Evolutionary conservation across 768 basidiomycete genomes (phyloP).

Genomic region (Hirschioporus abietinus): DNA sequence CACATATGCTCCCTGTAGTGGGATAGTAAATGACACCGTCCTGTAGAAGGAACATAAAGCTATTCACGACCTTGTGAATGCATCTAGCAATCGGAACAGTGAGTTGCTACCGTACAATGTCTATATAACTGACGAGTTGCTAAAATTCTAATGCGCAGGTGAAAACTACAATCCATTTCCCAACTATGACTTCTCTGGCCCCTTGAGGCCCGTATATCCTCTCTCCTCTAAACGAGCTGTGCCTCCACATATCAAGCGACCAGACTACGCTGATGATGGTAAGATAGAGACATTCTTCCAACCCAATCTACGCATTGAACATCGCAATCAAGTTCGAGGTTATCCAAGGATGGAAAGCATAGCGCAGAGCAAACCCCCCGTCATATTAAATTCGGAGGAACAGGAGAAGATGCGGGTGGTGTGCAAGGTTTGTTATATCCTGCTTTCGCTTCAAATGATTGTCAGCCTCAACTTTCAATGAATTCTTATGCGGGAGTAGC

Average conservation of each 20-base stretch:
- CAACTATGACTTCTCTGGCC: constrained; percentile 71
- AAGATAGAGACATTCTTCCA: constrained; percentile 19
- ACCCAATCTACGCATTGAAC: neutral
- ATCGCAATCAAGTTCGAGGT: neutral
- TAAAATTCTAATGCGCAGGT: constrained; percentile 36
- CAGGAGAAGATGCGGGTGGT: constrained; percentile 86
- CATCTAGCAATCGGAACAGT: neutral
- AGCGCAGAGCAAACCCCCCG: constrained; percentile 53
- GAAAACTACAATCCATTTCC: constrained; percentile 79
- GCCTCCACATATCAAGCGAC: constrained; percentile 77
- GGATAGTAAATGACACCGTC: neutral
- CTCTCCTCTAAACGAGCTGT: constrained; percentile 70
- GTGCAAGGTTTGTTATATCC: constrained; percentile 60
- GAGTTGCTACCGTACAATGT: neutral
- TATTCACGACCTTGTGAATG: constrained; percentile 59
- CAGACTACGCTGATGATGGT: constrained; percentile 84
- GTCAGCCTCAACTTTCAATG: neutral
- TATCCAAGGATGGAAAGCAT: constrained; percentile 44
- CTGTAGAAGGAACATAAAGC: constrained; percentile 79
- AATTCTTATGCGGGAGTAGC: constrained; percentile 35
- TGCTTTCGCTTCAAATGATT: neutral
- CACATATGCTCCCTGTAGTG: neutral
- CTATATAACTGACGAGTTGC: neutral
- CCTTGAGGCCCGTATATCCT: constrained; percentile 79
- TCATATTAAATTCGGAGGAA: constrained; percentile 63